phyloP scores from a whole-genome alignment of 768 basidiomycete genomes.

The Xerocomellus chrysenteron region DNA sequence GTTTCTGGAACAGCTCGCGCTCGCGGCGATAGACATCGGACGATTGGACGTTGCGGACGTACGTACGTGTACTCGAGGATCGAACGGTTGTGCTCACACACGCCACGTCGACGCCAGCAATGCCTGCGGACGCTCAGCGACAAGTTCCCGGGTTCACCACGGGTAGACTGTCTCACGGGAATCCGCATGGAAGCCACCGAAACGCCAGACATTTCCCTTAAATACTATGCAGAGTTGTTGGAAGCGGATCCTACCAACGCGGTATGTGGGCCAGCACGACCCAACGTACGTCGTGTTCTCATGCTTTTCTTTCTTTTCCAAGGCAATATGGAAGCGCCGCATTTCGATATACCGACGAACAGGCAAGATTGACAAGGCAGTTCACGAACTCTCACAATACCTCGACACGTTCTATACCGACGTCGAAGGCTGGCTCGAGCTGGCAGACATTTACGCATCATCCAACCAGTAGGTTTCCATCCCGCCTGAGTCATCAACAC shows the following conservation, averaged over 20 bases:
- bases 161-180: constrained; percentile 76
- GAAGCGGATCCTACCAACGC: constrained; percentile 65
- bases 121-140: constrained; percentile 53
- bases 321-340: constrained; percentile 78
- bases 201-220: constrained; percentile 52
- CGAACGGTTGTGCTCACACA: constrained; percentile 4
- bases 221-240: constrained; percentile 62
- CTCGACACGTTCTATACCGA: constrained; percentile 90
- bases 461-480: constrained; percentile 53
- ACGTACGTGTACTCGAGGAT: constrained; percentile 25
- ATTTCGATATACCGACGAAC: constrained; percentile 66
- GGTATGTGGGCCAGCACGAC: constrained; percentile 46
- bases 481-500: neutral
- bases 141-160: constrained; percentile 77
- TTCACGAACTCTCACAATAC: constrained; percentile 67
- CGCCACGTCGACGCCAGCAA: constrained; percentile 15
- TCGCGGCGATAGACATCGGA: constrained; percentile 78
- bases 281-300: neutral
- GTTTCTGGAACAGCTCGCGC: constrained; percentile 74
- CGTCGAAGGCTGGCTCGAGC: constrained; percentile 83
- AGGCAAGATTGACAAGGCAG: constrained; percentile 63
- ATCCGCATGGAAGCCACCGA: constrained; percentile 75
- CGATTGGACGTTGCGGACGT: constrained; percentile 75
- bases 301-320: neutral
- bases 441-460: constrained; percentile 80